These are phyloP conservation scores for Beauveria sp. DNA, from an alignment of 2,329 filamentous ascomycete genomes.

Conservation along the genomic window DNA sequence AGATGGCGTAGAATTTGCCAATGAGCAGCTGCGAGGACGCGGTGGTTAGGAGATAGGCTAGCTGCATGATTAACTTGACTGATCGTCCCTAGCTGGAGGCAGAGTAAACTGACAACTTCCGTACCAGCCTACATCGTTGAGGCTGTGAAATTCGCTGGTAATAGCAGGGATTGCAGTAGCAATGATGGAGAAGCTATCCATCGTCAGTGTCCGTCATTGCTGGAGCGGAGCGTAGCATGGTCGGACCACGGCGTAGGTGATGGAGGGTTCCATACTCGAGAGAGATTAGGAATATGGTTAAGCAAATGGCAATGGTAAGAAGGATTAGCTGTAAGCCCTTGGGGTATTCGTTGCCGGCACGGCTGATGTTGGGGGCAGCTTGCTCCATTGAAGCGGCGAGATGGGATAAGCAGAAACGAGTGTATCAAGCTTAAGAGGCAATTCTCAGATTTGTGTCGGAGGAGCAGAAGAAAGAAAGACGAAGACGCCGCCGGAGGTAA, in stretches of 20 bases:
- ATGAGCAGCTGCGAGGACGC: constrained; percentile 1
- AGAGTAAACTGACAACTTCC: background rate
- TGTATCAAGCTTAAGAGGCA: background rate
- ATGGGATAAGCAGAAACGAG: background rate
- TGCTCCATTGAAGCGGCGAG: background rate
- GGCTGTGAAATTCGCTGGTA: background rate
- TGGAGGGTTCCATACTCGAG: background rate
- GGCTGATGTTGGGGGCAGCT: background rate
- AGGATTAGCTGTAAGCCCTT: background rate
- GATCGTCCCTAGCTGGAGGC: background rate
- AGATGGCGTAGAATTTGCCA: constrained; percentile 18
- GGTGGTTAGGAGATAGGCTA: background rate
- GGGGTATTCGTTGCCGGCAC: background rate
- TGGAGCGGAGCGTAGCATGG: background rate
- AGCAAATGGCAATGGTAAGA: background rate
- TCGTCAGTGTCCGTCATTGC: background rate
- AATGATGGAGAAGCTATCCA: background rate
- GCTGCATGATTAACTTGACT: background rate
- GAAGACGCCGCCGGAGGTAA: too few relatives aligned
- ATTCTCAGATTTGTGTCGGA: background rate
- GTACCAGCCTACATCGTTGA: background rate
- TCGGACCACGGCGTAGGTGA: background rate
- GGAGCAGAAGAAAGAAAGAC: background rate
- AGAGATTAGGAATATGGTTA: background rate
- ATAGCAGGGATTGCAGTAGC: constrained; percentile 1